Evolutionary conservation across 169 alveolate species (phyloP).

Genomic region (Plasmodium cynomolgi): DNA sequence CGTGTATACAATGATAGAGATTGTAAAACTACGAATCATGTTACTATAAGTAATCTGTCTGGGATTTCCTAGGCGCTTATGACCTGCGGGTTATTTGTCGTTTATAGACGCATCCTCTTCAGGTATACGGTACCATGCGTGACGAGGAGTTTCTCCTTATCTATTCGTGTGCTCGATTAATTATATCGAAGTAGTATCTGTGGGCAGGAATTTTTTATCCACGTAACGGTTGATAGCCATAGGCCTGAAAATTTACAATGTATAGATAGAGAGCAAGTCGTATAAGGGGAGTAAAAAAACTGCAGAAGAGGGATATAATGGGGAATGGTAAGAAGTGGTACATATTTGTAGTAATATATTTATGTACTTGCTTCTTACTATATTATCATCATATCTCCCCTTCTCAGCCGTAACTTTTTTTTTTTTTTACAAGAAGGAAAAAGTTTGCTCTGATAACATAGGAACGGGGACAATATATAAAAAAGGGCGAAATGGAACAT

Average conservation of each 20-base stretch:
- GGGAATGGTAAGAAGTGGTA: conserved; percentile 68
- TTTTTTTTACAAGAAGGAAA: conserved; percentile 84
- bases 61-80: conserved; percentile 6
- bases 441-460: conserved; percentile 93
- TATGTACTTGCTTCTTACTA: conserved; percentile 86
- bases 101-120: not conserved
- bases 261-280: not conserved
- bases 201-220: not conserved
- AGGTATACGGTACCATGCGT: not conserved
- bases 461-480: conserved; percentile 59
- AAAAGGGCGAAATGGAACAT: conserved; percentile 76
- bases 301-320: not conserved
- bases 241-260: not conserved
- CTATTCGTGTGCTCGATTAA: not conserved
- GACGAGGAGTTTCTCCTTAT: not conserved
- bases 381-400: conserved; percentile 86
- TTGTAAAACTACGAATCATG: not conserved
- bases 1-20: not conserved
- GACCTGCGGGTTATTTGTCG: not conserved
- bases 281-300: not conserved
- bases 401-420: conserved; percentile 91
- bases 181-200: not conserved
- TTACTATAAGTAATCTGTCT: not conserved
- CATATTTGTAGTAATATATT: conserved; percentile 9
- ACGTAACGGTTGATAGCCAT: not conserved